Evolutionary conservation across 1,284 basidiomycete species (phyloP).

Genomic region (Termitomyces sp.): DNA sequence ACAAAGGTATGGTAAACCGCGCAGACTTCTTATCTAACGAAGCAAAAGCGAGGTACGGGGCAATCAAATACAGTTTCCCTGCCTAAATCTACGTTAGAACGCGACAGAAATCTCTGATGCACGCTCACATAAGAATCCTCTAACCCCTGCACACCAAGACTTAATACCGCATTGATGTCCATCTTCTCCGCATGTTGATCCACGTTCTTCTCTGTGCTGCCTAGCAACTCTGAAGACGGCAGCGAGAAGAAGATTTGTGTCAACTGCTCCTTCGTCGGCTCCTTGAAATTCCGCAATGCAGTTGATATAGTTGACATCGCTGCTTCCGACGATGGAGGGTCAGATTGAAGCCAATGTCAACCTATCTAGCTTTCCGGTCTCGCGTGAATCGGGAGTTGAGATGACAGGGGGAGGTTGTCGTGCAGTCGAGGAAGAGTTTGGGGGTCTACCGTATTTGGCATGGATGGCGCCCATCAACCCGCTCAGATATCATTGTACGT

Average conservation of each 20-base stretch:
- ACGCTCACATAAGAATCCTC: conserved; percentile 87
- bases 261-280: conserved; percentile 82
- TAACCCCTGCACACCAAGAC: conserved; percentile 70
- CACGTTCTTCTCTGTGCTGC: conserved; percentile 25
- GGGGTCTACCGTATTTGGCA: too few species aligned
- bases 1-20: conserved; percentile 87
- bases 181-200: conserved; percentile 58
- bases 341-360: not conserved
- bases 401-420: not conserved
- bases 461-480: too few species aligned
- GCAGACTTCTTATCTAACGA: conserved; percentile 92
- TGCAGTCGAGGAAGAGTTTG: not conserved
- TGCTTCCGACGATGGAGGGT: not conserved
- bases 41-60: conserved; percentile 88
- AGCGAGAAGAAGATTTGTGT: conserved; percentile 83
- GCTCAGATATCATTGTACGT: too few species aligned
- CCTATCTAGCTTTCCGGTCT: not conserved
- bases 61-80: conserved; percentile 85
- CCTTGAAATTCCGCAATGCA: conserved; percentile 84
- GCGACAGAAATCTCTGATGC: not conserved
- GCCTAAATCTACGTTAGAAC: conserved; percentile 46
- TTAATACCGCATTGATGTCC: conserved; percentile 90
- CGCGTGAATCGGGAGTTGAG: not conserved
- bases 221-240: conserved; percentile 38
- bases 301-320: conserved; percentile 76